Conservation (phyloP, 495 filamentous ascomycete genomes). For the Lophiostoma macrostomum region DNA sequence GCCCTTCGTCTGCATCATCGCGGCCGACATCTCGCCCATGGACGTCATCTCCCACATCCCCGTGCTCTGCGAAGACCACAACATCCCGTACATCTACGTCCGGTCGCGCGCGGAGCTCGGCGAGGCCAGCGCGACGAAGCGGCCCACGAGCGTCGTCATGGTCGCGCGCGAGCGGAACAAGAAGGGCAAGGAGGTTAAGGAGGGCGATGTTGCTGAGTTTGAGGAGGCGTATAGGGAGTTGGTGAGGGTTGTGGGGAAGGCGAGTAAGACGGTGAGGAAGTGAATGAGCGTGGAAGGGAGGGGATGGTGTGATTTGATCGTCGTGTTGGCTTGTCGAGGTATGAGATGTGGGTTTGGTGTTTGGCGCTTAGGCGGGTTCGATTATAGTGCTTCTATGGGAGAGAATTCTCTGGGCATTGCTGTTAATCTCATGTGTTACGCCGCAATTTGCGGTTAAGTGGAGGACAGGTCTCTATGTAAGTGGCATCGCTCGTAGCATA, state of each 20-base stretch:
- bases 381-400: too few relatives aligned
- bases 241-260: conserved; percentile 32
- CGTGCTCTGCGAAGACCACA: conserved; percentile 95
- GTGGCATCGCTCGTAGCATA: too few relatives aligned
- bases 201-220: conserved; percentile 24
- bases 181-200: conserved; percentile 50
- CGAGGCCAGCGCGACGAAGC: conserved; percentile 84
- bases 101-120: conserved; percentile 84
- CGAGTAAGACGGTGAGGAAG: conserved; percentile 24
- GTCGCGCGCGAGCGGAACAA: conserved; percentile 56
- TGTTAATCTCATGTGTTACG: too few relatives aligned
- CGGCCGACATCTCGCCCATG: conserved; percentile 94
- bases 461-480: too few relatives aligned
- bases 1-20: conserved; percentile 80
- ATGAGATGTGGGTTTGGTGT: too few relatives aligned
- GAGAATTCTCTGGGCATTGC: too few relatives aligned
- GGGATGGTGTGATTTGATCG: too few relatives aligned
- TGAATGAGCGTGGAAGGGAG: conserved; percentile 3
- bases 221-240: conserved; percentile 27
- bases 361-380: too few relatives aligned
- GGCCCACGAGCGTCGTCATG: conserved; percentile 93
- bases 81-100: conserved; percentile 90
- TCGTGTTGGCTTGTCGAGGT: too few relatives aligned
- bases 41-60: conserved; percentile 97
- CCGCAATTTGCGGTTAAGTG: too few relatives aligned